phyloP scores from a whole-genome alignment of 768 basidiomycete species.

The Lactarius evosmus region DNA sequence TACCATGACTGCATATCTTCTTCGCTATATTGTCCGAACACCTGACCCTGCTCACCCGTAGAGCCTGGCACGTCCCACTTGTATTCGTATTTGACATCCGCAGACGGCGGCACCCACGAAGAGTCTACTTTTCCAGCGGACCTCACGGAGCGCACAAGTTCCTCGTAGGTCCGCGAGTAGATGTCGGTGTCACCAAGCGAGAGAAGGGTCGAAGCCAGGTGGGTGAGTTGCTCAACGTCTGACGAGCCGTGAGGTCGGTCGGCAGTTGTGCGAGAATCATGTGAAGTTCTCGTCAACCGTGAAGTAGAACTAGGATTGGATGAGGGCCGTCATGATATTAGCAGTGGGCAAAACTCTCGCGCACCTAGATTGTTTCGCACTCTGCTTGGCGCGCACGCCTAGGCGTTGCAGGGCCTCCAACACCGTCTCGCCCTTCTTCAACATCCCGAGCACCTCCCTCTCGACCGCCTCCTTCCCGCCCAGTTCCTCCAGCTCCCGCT shows the following conservation, averaged over 20 bases:
- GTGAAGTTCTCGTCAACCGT: conserved; percentile 3
- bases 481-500: conserved; percentile 63
- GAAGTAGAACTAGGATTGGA: conserved; percentile 21
- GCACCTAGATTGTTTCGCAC: conserved; percentile 27
- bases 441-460: conserved; percentile 62
- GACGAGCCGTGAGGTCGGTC: conserved; percentile 32
- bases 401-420: conserved; percentile 85
- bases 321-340: not conserved
- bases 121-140: conserved; percentile 64
- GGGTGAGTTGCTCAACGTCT: conserved; percentile 77
- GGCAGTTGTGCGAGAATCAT: not conserved
- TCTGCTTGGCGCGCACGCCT: conserved; percentile 63
- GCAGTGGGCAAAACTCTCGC: not conserved
- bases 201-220: conserved; percentile 86
- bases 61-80: conserved; percentile 64
- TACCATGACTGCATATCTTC: conserved; percentile 80
- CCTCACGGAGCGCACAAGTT: conserved; percentile 73
- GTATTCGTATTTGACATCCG: conserved; percentile 76
- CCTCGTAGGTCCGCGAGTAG: conserved; percentile 83
- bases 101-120: conserved; percentile 73
- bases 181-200: conserved; percentile 82
- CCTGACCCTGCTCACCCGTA: conserved; percentile 44
- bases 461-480: conserved; percentile 65
- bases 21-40: conserved; percentile 79
- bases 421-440: conserved; percentile 90